Conservation (phyloP, 2,329 filamentous ascomycete species). For the Monosporascus sp. region DNA sequence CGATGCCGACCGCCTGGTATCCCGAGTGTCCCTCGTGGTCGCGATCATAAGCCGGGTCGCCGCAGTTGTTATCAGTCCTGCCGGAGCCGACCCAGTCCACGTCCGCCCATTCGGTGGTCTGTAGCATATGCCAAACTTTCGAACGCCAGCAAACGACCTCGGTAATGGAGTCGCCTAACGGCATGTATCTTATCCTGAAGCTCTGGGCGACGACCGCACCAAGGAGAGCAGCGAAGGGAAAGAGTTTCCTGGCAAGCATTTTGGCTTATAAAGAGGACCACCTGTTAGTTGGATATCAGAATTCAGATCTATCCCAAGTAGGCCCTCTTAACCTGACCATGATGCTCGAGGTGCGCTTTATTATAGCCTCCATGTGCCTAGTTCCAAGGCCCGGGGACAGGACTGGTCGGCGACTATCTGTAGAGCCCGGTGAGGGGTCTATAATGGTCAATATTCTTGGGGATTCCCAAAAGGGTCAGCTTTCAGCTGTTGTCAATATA, state of each 20-base stretch:
- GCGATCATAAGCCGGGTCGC: conserved; percentile 33
- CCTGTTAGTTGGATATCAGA: too few relatives aligned
- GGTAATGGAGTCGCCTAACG: conserved; percentile 39
- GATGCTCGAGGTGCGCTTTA: too few relatives aligned
- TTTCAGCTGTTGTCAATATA: too few relatives aligned
- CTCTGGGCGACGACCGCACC: conserved; percentile 18
- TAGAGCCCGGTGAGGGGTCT: too few relatives aligned
- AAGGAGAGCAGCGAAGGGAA: conserved; percentile 13
- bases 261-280: neutral
- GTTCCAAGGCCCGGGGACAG: too few relatives aligned
- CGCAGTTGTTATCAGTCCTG: conserved; percentile 28
- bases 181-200: conserved; percentile 30
- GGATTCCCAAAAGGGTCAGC: too few relatives aligned
- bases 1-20: conserved; percentile 38
- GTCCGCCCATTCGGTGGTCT: conserved; percentile 30
- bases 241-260: conserved; percentile 20
- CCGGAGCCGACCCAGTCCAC: conserved; percentile 34
- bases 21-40: conserved; percentile 40
- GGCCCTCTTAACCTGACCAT: too few relatives aligned
- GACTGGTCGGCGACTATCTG: too few relatives aligned
- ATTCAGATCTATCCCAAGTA: too few relatives aligned
- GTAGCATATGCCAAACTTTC: conserved; percentile 35
- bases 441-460: too few relatives aligned
- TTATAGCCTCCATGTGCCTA: too few relatives aligned
- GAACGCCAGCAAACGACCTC: conserved; percentile 39